These are phyloP conservation scores for Balamuthia mandrillaris DNA, from an alignment of 208 protist genomes.

Conservation along the genomic window DNA sequence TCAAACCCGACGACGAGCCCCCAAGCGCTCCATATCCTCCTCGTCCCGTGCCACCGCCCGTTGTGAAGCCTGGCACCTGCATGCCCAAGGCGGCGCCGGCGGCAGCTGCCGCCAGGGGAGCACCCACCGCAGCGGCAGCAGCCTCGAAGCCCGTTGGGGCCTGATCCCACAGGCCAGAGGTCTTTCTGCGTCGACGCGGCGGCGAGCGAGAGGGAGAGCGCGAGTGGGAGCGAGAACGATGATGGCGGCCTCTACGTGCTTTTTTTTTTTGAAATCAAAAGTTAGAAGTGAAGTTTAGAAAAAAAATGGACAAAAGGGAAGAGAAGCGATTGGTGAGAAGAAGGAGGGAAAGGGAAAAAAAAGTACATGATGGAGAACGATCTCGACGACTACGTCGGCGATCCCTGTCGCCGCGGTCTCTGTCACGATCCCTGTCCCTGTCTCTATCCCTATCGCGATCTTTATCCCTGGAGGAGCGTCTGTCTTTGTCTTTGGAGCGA, in stretches of 20 bases:
- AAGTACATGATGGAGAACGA: too few relatives aligned
- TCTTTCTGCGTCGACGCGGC: neutral
- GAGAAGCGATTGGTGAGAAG: too few relatives aligned
- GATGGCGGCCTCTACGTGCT: too few relatives aligned
- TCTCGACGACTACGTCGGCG: neutral
- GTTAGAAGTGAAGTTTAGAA: too few relatives aligned
- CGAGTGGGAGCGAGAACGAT: neutral
- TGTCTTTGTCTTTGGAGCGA: neutral
- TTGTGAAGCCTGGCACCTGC: too few relatives aligned
- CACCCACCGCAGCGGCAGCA: neutral
- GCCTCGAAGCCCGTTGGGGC: neutral
- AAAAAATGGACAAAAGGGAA: too few relatives aligned
- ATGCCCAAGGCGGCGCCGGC: neutral
- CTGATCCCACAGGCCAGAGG: constrained; percentile 5
- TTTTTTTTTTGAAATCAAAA: too few relatives aligned
- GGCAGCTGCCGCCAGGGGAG: neutral
- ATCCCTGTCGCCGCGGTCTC: neutral
- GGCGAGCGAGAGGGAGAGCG: neutral
- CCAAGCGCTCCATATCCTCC: too few relatives aligned
- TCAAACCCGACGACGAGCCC: too few relatives aligned
- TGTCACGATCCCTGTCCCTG: neutral
- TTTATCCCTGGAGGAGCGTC: neutral
- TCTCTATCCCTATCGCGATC: neutral
- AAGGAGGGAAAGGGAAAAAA: too few relatives aligned
- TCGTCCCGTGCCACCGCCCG: too few relatives aligned